Conservation (phyloP, 306 rosid genomes). For the Ziziphus jujuba region DNA sequence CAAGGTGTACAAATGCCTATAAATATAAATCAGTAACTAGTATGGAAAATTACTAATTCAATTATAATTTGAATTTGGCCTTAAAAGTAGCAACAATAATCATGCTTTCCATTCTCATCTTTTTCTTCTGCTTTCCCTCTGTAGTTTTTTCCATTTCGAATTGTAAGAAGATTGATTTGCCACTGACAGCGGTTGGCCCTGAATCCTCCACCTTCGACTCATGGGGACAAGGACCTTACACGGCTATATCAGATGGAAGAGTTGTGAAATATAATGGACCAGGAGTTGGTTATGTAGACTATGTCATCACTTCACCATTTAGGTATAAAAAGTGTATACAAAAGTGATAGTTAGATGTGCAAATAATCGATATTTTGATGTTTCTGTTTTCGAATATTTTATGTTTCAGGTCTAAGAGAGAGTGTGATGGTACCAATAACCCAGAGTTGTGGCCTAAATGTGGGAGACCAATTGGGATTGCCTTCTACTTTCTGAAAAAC, state of each 20-base stretch:
- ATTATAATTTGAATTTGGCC: too few species aligned
- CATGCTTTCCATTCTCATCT: too few species aligned
- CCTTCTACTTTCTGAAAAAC: constrained; percentile 29
- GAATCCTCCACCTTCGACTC: constrained; percentile 40
- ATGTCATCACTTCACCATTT: constrained; percentile 34
- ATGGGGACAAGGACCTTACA: constrained; percentile 36
- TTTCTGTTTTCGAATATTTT: not conserved
- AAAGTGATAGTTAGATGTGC: too few species aligned
- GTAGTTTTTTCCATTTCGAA: constrained; percentile 3
- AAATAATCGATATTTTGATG: too few species aligned
- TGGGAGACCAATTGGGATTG: constrained; percentile 60
- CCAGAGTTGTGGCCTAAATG: constrained; percentile 34
- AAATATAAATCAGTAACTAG: too few species aligned
- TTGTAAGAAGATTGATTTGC: constrained; percentile 28
- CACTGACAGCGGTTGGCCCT: constrained; percentile 33
- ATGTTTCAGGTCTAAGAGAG: constrained; percentile 30
- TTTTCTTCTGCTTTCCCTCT: constrained; percentile 26
- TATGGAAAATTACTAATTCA: too few species aligned
- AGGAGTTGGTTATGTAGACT: constrained; percentile 26
- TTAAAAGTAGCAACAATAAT: too few species aligned
- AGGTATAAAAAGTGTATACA: too few species aligned
- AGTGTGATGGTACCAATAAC: constrained; percentile 49
- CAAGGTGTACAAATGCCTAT: too few species aligned
- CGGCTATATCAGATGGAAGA: constrained; percentile 46
- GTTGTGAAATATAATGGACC: constrained; percentile 27